Evolutionary conservation across 257 asterid species (phyloP), one percentile per base, ranked within the genome.

Genomic region (Solanum okadae): DNA sequence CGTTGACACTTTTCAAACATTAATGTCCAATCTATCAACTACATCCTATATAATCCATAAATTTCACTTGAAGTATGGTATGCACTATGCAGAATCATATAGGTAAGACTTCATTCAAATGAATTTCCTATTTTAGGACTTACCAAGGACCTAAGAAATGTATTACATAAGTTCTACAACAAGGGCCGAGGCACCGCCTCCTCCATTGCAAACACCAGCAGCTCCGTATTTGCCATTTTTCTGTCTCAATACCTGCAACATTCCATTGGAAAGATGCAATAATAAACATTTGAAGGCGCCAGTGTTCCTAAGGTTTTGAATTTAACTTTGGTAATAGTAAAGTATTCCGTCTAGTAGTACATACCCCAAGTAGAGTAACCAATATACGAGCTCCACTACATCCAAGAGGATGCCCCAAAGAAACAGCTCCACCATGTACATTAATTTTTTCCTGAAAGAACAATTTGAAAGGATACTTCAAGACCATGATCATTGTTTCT

Each of bases 301-400:
- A 76, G 20, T 7, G 6, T 23, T 76, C 56, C 56, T 6, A 40
- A 38, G 34, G 56, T 76, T 71, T 23, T 37, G 83, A 23, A 37
- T 76, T 37, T 76, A 22, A 76, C 83, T 76, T 37, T 4, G n/a
- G 34, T 76, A 22, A 65, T 37, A 22, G 29, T 76, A 18, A 37
- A 35, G 83, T 35, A 35, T 75, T 40, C 34, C 22, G 52, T 59
- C 31, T 37, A 13, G 56, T 86, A 75, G 56, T 37, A 85, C 94
- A 83, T 94, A 97, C 99, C 98, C 99, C 99, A 91, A 97, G 89
- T 87, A 97, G 99, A 68, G 99, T 91, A 89, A 94, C 98, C 93
- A 97, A 89, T 89, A 97, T 94, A 89, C 99, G 98, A 49, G 99
- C 99, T 86, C 99, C 99, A 90, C 99, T 97, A 93, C 99, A 97